A percentile compares a stretch with the other conserved stretches of the same genome.
Evolutionary conservation across 2,329 filamentous ascomycete genomes (phyloP).

Genomic region (Albophoma yamanashiensis): DNA sequence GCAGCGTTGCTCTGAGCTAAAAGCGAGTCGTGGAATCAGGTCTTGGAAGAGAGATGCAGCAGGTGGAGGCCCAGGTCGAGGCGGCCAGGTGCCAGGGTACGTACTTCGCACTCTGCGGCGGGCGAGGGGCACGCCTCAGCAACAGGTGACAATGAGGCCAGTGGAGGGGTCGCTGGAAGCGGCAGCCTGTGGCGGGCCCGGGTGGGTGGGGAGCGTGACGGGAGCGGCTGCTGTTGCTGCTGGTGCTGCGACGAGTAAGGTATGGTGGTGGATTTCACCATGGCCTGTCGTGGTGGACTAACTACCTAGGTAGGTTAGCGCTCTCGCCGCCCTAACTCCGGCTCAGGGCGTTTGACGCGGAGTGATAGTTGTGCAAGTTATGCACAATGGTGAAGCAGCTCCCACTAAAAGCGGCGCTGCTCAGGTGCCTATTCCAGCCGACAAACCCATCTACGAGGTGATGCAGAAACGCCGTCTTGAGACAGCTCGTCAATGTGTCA

Average conservation of each 20-base stretch:
- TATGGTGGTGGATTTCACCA: no score
- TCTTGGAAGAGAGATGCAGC: background rate
- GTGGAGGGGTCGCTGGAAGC: background rate
- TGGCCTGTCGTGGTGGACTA: no score
- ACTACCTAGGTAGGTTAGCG: no score
- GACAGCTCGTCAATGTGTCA: background rate
- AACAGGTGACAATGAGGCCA: background rate
- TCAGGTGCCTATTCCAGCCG: no score
- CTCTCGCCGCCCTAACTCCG: no score
- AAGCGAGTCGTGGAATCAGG: background rate
- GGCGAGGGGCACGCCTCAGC: background rate
- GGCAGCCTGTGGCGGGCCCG: background rate
- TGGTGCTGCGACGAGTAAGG: no score
- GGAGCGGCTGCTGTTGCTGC: background rate
- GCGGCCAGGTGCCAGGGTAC: background rate
- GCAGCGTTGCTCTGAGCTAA: background rate
- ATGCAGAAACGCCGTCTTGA: background rate
- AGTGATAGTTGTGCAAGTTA: no score
- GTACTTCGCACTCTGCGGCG: background rate
- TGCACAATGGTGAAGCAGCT: no score
- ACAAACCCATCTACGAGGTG: no score
- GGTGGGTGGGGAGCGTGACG: background rate
- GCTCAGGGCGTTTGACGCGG: no score
- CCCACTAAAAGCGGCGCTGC: no score
- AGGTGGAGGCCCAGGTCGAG: background rate